Evolutionary conservation across 1,284 basidiomycete genomes (phyloP).

Genomic region (Apiotrichum montevideense): DNA sequence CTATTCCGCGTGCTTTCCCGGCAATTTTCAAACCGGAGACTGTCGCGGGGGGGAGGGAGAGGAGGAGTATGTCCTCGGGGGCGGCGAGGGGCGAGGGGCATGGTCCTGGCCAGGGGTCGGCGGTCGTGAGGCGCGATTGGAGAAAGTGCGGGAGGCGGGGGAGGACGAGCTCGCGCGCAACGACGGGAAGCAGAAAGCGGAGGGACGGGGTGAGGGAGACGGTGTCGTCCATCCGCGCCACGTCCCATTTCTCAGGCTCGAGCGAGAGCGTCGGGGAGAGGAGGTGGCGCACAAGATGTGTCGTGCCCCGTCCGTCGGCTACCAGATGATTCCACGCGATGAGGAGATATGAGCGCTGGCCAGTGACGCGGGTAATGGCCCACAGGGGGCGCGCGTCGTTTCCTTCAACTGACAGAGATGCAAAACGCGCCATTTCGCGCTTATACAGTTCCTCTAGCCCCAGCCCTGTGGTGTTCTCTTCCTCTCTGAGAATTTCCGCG

Average conservation of each 20-base stretch:
- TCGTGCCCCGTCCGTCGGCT: conserved; percentile 6
- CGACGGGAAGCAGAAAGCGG: conserved; percentile 21
- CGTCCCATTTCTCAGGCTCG: too few relatives aligned
- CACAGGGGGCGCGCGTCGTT: conserved; percentile 2
- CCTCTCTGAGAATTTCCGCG: background rate
- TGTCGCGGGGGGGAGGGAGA: conserved; percentile 8
- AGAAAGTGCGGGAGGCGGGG: conserved; percentile 31
- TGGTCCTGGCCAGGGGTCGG: conserved; percentile 26
- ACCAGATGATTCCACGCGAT: conserved; percentile 8
- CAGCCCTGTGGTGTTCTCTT: background rate
- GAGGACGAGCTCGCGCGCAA: conserved; percentile 29
- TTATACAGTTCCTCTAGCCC: background rate
- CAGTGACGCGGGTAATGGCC: conserved; percentile 2
- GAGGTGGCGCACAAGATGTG: conserved; percentile 2
- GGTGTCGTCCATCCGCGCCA: conserved; percentile 22
- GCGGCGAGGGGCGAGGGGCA: background rate
- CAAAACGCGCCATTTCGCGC: conserved; percentile 4
- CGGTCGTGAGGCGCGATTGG: conserved; percentile 16
- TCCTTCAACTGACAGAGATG: background rate
- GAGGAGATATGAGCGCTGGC: conserved; percentile 4
- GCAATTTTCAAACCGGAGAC: conserved; percentile 18
- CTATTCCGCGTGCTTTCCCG: conserved; percentile 21
- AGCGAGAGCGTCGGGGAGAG: background rate
- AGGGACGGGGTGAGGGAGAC: conserved; percentile 20
- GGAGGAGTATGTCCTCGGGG: conserved; percentile 12